phyloP scores from a whole-genome alignment of 306 rosid genomes.

The Dalbergia oliveri region DNA sequence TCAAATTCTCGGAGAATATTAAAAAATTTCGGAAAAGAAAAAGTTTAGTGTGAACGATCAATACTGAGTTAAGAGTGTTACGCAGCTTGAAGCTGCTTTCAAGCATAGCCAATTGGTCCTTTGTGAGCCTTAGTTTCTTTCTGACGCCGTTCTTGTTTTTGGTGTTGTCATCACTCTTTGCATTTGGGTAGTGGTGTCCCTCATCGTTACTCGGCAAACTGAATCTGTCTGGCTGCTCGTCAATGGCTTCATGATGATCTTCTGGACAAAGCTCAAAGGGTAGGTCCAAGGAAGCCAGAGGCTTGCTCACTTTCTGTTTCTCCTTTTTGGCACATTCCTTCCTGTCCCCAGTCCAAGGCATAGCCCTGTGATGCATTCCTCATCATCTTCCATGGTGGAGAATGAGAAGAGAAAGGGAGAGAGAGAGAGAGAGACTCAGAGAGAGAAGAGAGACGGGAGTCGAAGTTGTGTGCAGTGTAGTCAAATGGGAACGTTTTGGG shows the following conservation, averaged over 20 bases:
- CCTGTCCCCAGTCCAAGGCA: constrained; percentile 69
- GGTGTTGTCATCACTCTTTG: constrained; percentile 33
- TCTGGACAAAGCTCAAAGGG: constrained; percentile 56
- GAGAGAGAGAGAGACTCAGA: constrained; percentile 13
- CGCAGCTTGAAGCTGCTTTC: constrained; percentile 80
- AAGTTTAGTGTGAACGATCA: neutral
- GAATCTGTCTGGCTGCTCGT: constrained; percentile 15
- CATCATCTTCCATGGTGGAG: constrained; percentile 59
- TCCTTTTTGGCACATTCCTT: constrained; percentile 50
- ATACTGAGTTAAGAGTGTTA: constrained; percentile 71
- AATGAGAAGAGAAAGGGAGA: constrained; percentile 2
- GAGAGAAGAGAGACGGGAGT: neutral
- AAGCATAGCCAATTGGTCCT: constrained; percentile 72
- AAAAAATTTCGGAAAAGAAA: neutral
- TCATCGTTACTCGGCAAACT: constrained; percentile 35
- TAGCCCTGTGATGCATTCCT: constrained; percentile 62
- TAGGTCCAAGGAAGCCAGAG: constrained; percentile 47
- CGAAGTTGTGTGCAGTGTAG: constrained; percentile 40
- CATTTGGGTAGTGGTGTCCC: constrained; percentile 11
- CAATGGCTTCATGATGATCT: constrained; percentile 34
- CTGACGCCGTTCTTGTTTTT: constrained; percentile 41
- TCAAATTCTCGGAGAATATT: neutral
- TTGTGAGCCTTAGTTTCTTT: constrained; percentile 79
- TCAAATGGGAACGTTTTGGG: constrained; percentile 55
- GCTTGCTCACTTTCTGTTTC: constrained; percentile 34